Conservation (phyloP, 2,329 filamentous ascomycete species). For the Epichloe elymi region DNA sequence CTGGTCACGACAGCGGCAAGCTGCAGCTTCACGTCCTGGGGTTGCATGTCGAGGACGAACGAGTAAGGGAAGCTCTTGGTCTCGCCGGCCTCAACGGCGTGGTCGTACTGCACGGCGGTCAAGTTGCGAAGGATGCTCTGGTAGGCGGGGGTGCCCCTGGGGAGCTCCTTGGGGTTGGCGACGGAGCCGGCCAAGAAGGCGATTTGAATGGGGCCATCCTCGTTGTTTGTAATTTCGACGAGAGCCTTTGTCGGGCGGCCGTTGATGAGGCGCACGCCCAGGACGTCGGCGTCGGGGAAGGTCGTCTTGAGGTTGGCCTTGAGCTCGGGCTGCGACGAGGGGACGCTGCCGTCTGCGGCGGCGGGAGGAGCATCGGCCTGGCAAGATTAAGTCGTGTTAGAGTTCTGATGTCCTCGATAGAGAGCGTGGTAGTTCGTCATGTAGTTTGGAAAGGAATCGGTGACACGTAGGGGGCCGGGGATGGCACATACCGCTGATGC, state of each 20-base stretch:
- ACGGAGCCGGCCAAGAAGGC: constrained; percentile 67
- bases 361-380: constrained; percentile 7
- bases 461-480: background rate
- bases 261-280: constrained; percentile 93
- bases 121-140: constrained; percentile 68
- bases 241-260: constrained; percentile 73
- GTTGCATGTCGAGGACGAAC: constrained; percentile 84
- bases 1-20: constrained; percentile 63
- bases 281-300: constrained; percentile 64
- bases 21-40: constrained; percentile 72
- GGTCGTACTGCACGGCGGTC: constrained; percentile 60
- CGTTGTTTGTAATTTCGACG: constrained; percentile 73
- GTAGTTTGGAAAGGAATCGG: no score
- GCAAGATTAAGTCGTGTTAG: background rate
- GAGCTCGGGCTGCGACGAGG: constrained; percentile 4
- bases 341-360: constrained; percentile 1
- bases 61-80: constrained; percentile 66
- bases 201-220: constrained; percentile 61
- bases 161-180: constrained; percentile 40
- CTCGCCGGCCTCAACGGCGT: constrained; percentile 62
- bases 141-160: constrained; percentile 27
- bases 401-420: no score
- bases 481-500: constrained; percentile 2
- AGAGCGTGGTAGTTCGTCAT: no score
- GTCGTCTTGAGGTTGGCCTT: constrained; percentile 48